Base-by-base conservation (phyloP, 257 asterid genomes). In the Penstemon barbatus region DNA sequence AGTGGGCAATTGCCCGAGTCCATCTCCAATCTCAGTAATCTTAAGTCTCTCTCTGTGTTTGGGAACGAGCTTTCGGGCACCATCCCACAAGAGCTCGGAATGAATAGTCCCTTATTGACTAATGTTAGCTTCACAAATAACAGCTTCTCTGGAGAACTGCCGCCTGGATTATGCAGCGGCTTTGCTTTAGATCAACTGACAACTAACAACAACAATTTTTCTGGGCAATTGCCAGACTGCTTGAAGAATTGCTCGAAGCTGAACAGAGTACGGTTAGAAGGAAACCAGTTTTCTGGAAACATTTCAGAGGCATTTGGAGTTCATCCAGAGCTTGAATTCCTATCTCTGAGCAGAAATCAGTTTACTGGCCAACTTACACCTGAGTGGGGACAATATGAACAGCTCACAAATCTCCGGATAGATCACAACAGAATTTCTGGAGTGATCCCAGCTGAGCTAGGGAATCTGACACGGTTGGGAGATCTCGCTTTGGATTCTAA, bases 171-270 rank as follows among this genome's bases (percentile, higher is more conserved):
- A 52, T 91, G 97, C 78, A 75, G 79, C 39, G 80, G 87, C 43
- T 88, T 84, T 58, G 77, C 80, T 44, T 68, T 89, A 4, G 52
- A 49, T 61, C 77, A 82, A 19, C 74, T 91, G 52, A 89, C 97
- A 1, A 84, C 63, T 59, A 77, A 74, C 70, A 66, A 65, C 59
- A 91, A 91, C 81, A 72, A 65, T 10, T 83, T 91, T 49, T 81
- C 86, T 0, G 95, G 98, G 76, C 76, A 77, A 45, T 53, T 91
- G 71, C 97, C 96, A 0, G 74, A 49, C 4, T 91, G 98, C 85
- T 68, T 91, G 62, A 87, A 74, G 80, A 82, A 82, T 51, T 91
- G 96, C 81, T 74, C 85, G 1, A 15, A 52, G 40, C 76, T 87
- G 4, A 65, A 4, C 1, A 76, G 95, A 51, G 77, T 89, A 3